Evolutionary conservation across 2,329 filamentous ascomycete genomes (phyloP).

Genomic region (Neophaeococcomyces mojaviensis): DNA sequence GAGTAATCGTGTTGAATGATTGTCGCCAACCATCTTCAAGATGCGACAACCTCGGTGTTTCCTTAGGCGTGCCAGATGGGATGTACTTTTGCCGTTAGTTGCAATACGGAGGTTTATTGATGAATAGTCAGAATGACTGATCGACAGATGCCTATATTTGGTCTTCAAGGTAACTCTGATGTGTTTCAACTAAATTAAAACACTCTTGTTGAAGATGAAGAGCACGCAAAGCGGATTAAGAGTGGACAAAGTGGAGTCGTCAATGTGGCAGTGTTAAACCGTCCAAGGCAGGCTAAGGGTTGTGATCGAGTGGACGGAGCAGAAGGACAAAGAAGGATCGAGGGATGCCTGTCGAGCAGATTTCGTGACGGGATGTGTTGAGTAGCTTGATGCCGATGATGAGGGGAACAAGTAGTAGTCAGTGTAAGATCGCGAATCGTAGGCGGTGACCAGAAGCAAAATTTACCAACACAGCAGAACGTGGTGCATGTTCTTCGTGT

Average conservation of each 20-base stretch:
- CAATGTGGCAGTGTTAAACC: conserved; percentile 4
- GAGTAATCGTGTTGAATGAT: neutral
- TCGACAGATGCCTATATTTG: too few species aligned
- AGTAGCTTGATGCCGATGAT: neutral
- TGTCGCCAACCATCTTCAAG: neutral
- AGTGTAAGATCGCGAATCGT: neutral
- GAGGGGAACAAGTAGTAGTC: neutral
- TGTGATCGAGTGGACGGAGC: neutral
- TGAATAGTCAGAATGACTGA: too few species aligned
- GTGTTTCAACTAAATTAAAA: too few species aligned
- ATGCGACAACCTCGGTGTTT: neutral
- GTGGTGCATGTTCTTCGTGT: too few species aligned
- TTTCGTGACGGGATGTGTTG: neutral
- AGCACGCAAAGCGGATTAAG: neutral
- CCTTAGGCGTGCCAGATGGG: too few species aligned
- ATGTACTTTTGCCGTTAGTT: conserved; percentile 4
- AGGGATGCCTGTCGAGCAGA: neutral
- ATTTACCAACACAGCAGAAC: too few species aligned
- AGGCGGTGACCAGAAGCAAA: neutral
- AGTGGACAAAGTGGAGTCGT: neutral
- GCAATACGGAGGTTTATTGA: neutral
- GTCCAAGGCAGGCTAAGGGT: neutral
- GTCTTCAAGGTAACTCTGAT: too few species aligned
- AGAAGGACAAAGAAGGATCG: conserved; percentile 1
- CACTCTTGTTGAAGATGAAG: too few species aligned